phyloP scores from a whole-genome alignment of 495 filamentous ascomycete species.

The Trichocladium antarcticum region DNA sequence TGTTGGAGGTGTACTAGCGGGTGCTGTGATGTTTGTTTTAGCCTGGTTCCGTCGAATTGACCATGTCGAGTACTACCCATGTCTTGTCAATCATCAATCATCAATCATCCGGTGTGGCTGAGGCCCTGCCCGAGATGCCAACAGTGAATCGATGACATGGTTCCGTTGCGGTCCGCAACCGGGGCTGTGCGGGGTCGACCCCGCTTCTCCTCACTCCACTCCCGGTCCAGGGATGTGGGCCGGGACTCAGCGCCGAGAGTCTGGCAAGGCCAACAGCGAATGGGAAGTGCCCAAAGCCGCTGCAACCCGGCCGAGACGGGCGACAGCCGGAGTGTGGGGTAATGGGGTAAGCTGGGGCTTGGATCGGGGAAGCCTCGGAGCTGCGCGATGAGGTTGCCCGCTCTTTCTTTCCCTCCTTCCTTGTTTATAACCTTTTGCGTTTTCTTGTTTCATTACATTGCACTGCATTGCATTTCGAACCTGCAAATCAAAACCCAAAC shows the following conservation, averaged over 20 bases:
- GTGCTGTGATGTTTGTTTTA: too few species aligned
- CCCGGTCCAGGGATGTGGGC: too few species aligned
- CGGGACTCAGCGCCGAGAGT: too few species aligned
- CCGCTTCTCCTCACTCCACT: too few species aligned
- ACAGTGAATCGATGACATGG: neutral
- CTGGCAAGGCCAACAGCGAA: too few species aligned
- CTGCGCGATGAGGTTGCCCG: neutral
- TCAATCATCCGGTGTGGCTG: too few species aligned
- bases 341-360: neutral
- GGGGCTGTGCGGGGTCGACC: too few species aligned
- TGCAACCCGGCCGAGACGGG: neutral
- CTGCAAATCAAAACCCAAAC: slow-evolving; percentile 1
- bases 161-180: neutral
- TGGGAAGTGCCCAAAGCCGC: neutral
- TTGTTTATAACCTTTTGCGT: neutral
- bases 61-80: too few species aligned
- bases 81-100: too few species aligned
- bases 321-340: slow-evolving; percentile 2
- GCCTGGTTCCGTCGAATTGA: too few species aligned
- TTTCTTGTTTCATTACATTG: neutral
- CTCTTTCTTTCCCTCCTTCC: neutral
- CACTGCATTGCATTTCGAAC: neutral
- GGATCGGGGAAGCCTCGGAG: neutral
- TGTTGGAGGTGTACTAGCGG: slow-evolving; percentile 83
- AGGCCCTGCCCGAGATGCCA: too few species aligned